Evolutionary conservation across 164 flowering plant genomes (phyloP).

Genomic region (Platanus orientalis): DNA sequence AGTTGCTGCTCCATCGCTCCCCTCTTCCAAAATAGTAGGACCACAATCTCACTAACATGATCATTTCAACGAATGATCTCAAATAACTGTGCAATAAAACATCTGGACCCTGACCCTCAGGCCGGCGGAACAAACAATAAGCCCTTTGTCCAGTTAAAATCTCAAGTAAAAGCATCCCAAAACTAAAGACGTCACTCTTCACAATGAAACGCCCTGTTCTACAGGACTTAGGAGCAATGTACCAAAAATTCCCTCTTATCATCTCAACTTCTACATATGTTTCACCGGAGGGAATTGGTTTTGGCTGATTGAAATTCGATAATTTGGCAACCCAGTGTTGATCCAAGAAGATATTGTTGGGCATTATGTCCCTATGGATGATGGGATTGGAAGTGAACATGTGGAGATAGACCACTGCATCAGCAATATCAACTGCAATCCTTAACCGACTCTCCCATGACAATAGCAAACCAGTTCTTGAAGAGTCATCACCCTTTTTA

Average conservation of each 20-base stretch:
- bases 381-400: constrained; percentile 4
- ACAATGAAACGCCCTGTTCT: not conserved
- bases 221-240: not conserved
- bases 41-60: no score
- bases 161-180: constrained; percentile 7
- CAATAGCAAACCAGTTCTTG: not conserved
- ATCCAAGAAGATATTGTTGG: constrained; percentile 16
- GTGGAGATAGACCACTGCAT: constrained; percentile 13
- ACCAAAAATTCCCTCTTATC: not conserved
- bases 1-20: no score
- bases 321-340: constrained; percentile 16
- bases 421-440: constrained; percentile 12
- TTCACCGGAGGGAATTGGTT: not conserved
- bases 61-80: no score
- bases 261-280: not conserved
- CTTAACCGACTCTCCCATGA: constrained; percentile 14
- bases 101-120: no score
- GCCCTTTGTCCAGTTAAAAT: constrained; percentile 8
- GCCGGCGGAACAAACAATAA: no score
- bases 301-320: not conserved
- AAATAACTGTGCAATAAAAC: no score
- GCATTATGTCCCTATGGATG: constrained; percentile 7
- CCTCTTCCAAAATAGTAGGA: no score
- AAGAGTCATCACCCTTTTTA: not conserved
- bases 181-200: constrained; percentile 6